Conservation (phyloP, 495 filamentous ascomycete species). For the Trypethelium eluteriae region DNA sequence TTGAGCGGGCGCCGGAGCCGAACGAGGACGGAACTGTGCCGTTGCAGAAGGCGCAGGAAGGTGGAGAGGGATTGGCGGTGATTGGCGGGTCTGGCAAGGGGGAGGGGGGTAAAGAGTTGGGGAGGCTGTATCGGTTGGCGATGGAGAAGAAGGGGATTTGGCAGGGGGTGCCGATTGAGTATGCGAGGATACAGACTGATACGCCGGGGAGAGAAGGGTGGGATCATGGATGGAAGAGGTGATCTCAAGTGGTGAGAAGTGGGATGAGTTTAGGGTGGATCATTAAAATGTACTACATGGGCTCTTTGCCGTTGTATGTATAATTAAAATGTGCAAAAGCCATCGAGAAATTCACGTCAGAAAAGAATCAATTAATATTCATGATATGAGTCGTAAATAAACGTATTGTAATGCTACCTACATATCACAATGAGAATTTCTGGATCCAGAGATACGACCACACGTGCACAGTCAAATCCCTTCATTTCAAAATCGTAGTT, state of each 20-base stretch:
- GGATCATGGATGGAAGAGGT: slow-evolving; percentile 64
- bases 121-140: slow-evolving; percentile 72
- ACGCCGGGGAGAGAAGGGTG: slow-evolving; percentile 62
- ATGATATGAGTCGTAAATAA: too few relatives aligned
- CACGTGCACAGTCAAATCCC: too few relatives aligned
- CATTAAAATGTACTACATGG: background rate
- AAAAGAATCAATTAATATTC: too few relatives aligned
- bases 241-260: background rate
- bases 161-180: slow-evolving; percentile 72
- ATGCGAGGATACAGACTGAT: slow-evolving; percentile 75
- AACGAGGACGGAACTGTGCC: slow-evolving; percentile 1
- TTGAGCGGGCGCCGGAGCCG: background rate
- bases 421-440: too few relatives aligned
- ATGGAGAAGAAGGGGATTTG: slow-evolving; percentile 80
- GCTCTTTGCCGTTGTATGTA: too few relatives aligned
- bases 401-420: too few relatives aligned
- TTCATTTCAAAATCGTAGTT: too few relatives aligned
- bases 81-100: slow-evolving; percentile 50
- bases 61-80: slow-evolving; percentile 25
- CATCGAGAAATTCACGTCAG: too few relatives aligned
- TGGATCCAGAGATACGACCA: too few relatives aligned
- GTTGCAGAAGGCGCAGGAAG: slow-evolving; percentile 14
- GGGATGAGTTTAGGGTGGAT: background rate
- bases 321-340: too few relatives aligned
- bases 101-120: slow-evolving; percentile 55